A percentile compares a stretch with the other conserved stretches of the same genome.
phyloP scores from a whole-genome alignment of 1,284 basidiomycete genomes.

The Rhodotorula sp. region DNA sequence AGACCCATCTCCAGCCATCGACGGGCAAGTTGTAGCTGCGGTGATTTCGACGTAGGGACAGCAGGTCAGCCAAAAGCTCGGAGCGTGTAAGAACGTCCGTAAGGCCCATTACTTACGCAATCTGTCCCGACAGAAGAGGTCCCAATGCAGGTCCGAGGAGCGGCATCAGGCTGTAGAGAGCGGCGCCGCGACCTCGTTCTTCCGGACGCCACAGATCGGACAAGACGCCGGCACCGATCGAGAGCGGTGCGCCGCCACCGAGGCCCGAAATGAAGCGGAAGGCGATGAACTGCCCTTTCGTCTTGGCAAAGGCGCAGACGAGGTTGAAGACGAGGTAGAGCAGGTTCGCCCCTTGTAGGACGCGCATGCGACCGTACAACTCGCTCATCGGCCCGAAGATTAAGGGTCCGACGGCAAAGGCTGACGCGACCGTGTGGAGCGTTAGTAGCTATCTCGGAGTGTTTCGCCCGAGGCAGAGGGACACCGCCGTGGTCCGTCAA shows the following conservation, averaged over 20 bases:
- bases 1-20: conserved; percentile 53
- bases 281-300: conserved; percentile 52
- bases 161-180: conserved; percentile 65
- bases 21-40: conserved; percentile 53
- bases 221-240: conserved; percentile 57
- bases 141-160: conserved; percentile 35
- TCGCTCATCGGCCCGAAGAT: conserved; percentile 63
- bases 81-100: no score
- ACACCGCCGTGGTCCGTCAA: conserved; percentile 45
- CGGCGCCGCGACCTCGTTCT: conserved; percentile 65
- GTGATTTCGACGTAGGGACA: neutral
- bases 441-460: neutral
- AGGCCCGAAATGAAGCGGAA: conserved; percentile 50
- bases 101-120: no score
- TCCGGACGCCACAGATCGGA: conserved; percentile 69
- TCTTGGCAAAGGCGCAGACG: conserved; percentile 64
- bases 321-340: conserved; percentile 44
- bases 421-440: neutral
- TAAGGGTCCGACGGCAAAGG: conserved; percentile 57
- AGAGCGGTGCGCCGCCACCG: conserved; percentile 47
- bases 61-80: neutral
- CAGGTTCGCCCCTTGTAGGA: conserved; percentile 35
- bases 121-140: conserved; percentile 4
- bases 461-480: neutral
- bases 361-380: conserved; percentile 52